phyloP scores from a whole-genome alignment of 2,329 filamentous ascomycete genomes.

The Colletotrichum gigasporum region DNA sequence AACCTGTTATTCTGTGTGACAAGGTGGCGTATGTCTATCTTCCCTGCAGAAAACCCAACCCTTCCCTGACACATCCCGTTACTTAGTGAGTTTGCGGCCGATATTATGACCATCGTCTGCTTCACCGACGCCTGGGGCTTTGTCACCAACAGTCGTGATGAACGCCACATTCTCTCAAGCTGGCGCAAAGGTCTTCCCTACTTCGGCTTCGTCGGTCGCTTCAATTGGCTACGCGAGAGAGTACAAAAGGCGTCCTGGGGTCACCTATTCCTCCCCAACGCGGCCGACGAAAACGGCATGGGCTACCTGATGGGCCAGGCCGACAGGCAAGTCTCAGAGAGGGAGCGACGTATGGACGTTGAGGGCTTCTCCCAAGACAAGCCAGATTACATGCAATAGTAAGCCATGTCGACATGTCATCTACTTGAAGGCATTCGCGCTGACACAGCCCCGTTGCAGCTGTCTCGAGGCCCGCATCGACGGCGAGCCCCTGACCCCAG shows the following conservation, averaged over 20 bases:
- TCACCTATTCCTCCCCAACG: neutral
- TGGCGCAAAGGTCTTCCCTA: slow-evolving; percentile 4
- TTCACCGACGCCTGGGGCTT: slow-evolving; percentile 21
- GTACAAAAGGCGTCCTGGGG: neutral
- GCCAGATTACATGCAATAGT: slow-evolving; percentile 13
- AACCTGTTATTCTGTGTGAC: slow-evolving; percentile 10
- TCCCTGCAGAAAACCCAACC: no score
- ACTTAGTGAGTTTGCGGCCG: slow-evolving; percentile 15
- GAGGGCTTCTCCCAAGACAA: slow-evolving; percentile 4
- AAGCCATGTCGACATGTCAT: neutral
- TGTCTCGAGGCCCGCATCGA: slow-evolving; percentile 14
- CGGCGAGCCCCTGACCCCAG: slow-evolving; percentile 2
- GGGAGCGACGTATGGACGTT: slow-evolving; percentile 5
- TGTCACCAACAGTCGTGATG: slow-evolving; percentile 14
- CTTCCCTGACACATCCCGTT: neutral
- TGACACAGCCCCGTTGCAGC: neutral
- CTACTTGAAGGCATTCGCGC: no score
- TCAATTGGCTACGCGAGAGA: slow-evolving; percentile 9
- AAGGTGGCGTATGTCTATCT: slow-evolving; percentile 4
- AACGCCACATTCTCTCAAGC: slow-evolving; percentile 16
- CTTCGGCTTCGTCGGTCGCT: slow-evolving; percentile 14
- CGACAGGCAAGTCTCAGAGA: neutral
- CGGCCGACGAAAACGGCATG: slow-evolving; percentile 14
- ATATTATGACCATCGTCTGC: slow-evolving; percentile 21
- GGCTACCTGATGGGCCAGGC: slow-evolving; percentile 21